These are phyloP conservation scores for Cordyceps farinosa DNA, from an alignment of 2,329 filamentous ascomycete genomes.

Conservation along the genomic window DNA sequence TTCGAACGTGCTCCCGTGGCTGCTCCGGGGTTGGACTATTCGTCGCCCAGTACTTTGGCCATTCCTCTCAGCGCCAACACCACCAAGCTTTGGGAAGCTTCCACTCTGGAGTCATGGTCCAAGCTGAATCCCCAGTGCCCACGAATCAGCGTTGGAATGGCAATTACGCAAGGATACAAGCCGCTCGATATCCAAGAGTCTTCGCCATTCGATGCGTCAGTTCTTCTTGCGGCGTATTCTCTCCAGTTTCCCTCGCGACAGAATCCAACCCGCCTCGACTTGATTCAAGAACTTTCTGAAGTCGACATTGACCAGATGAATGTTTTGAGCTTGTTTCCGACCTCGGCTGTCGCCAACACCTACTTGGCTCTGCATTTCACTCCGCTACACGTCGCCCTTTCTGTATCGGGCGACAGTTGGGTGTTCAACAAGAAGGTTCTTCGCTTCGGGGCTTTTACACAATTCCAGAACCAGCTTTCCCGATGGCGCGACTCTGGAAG, in stretches of 20 bases:
- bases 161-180: constrained; percentile 34
- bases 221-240: constrained; percentile 39
- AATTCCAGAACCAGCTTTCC: constrained; percentile 45
- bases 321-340: constrained; percentile 42
- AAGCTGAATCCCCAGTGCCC: constrained; percentile 28
- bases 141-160: constrained; percentile 26
- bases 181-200: constrained; percentile 34
- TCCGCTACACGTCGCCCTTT: constrained; percentile 55
- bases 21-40: constrained; percentile 35
- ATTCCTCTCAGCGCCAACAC: constrained; percentile 47
- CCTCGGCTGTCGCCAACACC: constrained; percentile 45
- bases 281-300: constrained; percentile 24
- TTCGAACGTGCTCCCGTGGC: constrained; percentile 44
- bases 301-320: constrained; percentile 25
- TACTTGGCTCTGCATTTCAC: constrained; percentile 57
- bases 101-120: constrained; percentile 45
- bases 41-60: constrained; percentile 32
- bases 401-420: constrained; percentile 57
- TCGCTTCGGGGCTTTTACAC: constrained; percentile 40
- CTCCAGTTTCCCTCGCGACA: constrained; percentile 37
- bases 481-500: constrained; percentile 44
- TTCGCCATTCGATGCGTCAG: constrained; percentile 37
- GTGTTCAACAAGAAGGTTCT: constrained; percentile 53
- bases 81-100: constrained; percentile 48
- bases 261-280: constrained; percentile 26